Evolutionary conservation across 129 eudicot species (phyloP), one percentile per base, ranked within the genome.

Genomic region (Flaveria robusta): DNA sequence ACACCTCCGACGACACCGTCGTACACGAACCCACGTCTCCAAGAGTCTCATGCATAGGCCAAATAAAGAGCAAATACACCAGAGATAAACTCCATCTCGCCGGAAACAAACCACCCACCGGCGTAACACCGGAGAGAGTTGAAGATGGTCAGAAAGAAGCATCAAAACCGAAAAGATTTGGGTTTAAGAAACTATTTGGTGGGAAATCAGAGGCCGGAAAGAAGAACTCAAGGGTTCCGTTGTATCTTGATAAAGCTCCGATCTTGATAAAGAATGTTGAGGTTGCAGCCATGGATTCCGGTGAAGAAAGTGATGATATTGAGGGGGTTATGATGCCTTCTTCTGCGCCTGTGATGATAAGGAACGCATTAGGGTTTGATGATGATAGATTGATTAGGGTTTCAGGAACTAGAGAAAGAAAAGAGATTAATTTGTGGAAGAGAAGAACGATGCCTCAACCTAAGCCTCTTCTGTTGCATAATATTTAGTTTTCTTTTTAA

Each of bases 371-470:
- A 52, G 78, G 70, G 70, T 34, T 76, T 62, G 81, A 77, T 77
- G 78, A 80, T 80, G 66, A 34, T 34, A 34, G 73, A 20, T 74
- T 80, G 18, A 42, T 63, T 51, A 71, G 74, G 49, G 78, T 42
- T 66, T 85, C 63, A 55, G 77, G 83, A 43, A 85, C 16, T 73
- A 74, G 66, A 74, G 88, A 85, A n/a, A 88, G 77, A 55, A 93
- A 86, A 22, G 96, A 90, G 60, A 82, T 93, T 23, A 93, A 90
- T 85, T 63, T 93, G 77, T 93, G 98, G 98, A 88, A 86, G 72
- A 90, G 98, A 74, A 93, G 98, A 82, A 90, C 95, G 3, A 81
- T 88, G 94, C 67, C 49, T 43, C 92, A 89, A 81, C 96, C 92
- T 55, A 87, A 76, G 77, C 92, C 95, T 71, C 96, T 93, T 81